Evolutionary conservation across 441 rosid species (phyloP).

Genomic region (Biscutella auriculata): DNA sequence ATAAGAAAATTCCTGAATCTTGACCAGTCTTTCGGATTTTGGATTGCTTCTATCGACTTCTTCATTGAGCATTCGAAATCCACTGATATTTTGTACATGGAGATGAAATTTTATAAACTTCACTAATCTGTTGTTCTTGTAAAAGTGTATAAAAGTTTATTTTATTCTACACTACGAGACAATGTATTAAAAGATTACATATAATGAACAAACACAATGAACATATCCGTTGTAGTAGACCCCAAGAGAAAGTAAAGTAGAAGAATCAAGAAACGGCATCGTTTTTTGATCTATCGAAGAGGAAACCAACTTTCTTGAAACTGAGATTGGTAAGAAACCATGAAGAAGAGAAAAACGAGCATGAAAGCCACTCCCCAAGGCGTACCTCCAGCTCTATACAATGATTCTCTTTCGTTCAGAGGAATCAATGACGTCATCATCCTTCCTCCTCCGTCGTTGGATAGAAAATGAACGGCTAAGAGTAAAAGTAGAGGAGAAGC

Average conservation of each 20-base stretch:
- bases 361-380: conserved; percentile 51
- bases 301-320: conserved; percentile 59
- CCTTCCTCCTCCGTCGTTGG: conserved; percentile 26
- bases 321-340: conserved; percentile 53
- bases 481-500: conserved; percentile 42
- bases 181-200: too few relatives aligned
- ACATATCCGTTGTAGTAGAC: background rate
- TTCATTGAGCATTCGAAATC: too few relatives aligned
- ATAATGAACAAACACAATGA: background rate
- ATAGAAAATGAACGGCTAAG: conserved; percentile 39
- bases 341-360: conserved; percentile 45
- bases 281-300: conserved; percentile 11
- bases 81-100: too few relatives aligned
- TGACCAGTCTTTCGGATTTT: too few relatives aligned
- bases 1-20: too few relatives aligned
- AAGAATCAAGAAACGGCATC: background rate
- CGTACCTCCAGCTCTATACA: conserved; percentile 49
- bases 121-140: too few relatives aligned
- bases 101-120: too few relatives aligned
- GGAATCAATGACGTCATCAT: conserved; percentile 28
- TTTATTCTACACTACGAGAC: too few relatives aligned
- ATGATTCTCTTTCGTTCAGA: conserved; percentile 35
- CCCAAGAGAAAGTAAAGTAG: background rate
- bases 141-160: too few relatives aligned
- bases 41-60: too few relatives aligned